Percentiles rank a stretch among this genome's conserved stretches.
These are phyloP conservation scores for Aspergillus arachidicola DNA, from an alignment of 2,329 filamentous ascomycete species.

Conservation along the genomic window DNA sequence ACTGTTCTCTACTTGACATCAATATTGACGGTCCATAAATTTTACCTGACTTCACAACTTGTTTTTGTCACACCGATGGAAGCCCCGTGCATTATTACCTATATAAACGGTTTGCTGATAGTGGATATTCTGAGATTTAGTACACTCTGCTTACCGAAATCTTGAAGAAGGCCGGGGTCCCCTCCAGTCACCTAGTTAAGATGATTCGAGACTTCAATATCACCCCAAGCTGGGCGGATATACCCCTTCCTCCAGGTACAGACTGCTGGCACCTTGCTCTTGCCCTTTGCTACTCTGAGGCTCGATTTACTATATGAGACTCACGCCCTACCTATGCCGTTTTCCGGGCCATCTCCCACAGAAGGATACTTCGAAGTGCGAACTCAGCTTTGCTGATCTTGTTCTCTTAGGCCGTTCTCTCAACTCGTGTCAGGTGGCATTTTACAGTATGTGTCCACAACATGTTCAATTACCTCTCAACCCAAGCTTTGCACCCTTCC, in stretches of 20 bases:
- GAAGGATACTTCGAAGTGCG: neutral
- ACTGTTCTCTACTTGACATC: neutral
- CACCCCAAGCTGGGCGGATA: conserved; percentile 42
- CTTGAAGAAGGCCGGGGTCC: conserved; percentile 42
- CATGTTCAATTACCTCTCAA: conserved; percentile 23
- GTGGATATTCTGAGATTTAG: conserved; percentile 24
- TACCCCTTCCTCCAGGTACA: conserved; percentile 48
- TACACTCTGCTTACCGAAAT: conserved; percentile 47
- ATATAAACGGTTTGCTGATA: conserved; percentile 7
- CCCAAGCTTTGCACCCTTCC: conserved; percentile 17
- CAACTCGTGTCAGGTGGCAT: conserved; percentile 41
- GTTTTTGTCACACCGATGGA: neutral
- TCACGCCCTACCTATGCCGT: conserved; percentile 1
- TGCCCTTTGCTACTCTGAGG: neutral
- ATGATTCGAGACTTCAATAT: conserved; percentile 43
- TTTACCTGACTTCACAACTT: neutral
- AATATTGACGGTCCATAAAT: neutral
- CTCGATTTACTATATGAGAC: conserved; percentile 1
- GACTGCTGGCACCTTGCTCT: conserved; percentile 14
- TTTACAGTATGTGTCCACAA: conserved; percentile 35
- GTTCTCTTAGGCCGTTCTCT: conserved; percentile 40
- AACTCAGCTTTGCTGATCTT: conserved; percentile 17
- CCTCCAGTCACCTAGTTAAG: conserved; percentile 40
- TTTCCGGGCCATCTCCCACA: neutral
- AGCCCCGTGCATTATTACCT: neutral